A percentile compares a stretch with the other conserved stretches of the same genome.
These are phyloP conservation scores for Mortierella sp. DNA, from an alignment of 371 early-diverging fungal genomes.

Conservation along the genomic window DNA sequence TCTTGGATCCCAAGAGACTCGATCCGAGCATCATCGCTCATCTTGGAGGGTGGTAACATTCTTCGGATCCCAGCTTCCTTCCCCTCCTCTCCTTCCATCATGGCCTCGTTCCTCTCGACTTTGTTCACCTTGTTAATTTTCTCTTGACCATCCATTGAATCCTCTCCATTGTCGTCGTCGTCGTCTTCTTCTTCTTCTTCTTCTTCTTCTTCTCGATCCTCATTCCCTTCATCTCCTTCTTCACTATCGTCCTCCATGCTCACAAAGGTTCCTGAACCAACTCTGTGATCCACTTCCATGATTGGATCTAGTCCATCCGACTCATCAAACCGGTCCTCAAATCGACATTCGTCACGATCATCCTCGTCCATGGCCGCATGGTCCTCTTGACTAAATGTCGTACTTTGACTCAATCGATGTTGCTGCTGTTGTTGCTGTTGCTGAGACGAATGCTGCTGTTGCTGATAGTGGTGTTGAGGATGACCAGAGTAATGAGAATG, in stretches of 20 bases:
- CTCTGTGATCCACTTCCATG: background rate
- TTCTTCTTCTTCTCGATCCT: no score
- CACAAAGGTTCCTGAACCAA: background rate
- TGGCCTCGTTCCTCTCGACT: no score
- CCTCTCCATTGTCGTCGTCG: background rate
- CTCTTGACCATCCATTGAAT: background rate
- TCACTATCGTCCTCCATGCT: no score
- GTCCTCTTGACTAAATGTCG: background rate
- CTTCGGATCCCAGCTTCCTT: no score
- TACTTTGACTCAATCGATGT: background rate
- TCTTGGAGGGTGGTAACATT: no score
- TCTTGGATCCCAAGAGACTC: no score
- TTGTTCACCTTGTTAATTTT: background rate
- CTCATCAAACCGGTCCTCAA: conserved; percentile 4
- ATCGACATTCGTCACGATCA: background rate
- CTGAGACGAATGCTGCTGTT: conserved; percentile 2
- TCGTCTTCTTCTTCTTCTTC: no score
- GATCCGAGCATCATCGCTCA: no score
- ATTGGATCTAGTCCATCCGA: background rate
- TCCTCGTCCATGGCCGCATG: background rate
- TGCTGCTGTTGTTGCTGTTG: conserved; percentile 1
- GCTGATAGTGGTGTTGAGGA: background rate
- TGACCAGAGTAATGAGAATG: no score
- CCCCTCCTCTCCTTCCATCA: no score
- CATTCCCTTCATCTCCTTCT: no score